Percentiles rank a stretch among this genome's conserved stretches.
Evolutionary conservation across 2,329 filamentous ascomycete species (phyloP).

Genomic region (Tolypocladium nubicola): DNA sequence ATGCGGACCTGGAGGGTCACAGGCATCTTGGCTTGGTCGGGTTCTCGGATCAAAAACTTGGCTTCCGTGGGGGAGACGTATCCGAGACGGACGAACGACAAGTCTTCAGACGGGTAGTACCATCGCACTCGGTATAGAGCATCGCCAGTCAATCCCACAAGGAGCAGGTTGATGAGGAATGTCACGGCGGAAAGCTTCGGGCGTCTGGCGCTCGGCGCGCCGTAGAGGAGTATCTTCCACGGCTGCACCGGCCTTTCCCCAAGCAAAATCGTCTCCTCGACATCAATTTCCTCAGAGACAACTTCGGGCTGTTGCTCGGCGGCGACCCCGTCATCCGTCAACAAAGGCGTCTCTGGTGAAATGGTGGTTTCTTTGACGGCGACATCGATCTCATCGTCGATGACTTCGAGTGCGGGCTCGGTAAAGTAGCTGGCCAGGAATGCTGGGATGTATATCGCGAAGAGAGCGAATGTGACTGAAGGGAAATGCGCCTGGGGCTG

Average conservation of each 20-base stretch:
- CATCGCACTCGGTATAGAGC: conserved; percentile 64
- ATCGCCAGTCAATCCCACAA: conserved; percentile 64
- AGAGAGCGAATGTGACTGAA: conserved; percentile 49
- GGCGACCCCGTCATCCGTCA: conserved; percentile 19
- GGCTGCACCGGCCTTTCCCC: conserved; percentile 45
- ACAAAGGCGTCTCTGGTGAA: conserved; percentile 13
- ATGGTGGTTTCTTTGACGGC: conserved; percentile 36
- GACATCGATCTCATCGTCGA: conserved; percentile 51
- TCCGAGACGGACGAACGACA: conserved; percentile 80
- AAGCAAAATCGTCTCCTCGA: conserved; percentile 52
- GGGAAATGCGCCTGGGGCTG: conserved; percentile 25
- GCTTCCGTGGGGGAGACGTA: conserved; percentile 76
- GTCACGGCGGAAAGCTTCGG: conserved; percentile 55
- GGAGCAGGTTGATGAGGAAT: conserved; percentile 58
- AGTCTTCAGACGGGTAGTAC: conserved; percentile 59
- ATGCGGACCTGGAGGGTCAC: conserved; percentile 58
- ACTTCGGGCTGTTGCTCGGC: conserved; percentile 21
- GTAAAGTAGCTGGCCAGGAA: conserved; percentile 49
- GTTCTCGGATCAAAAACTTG: conserved; percentile 75
- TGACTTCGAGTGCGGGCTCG: conserved; percentile 44
- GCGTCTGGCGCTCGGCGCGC: conserved; percentile 64
- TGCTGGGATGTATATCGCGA: conserved; percentile 54
- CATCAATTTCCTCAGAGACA: conserved; percentile 41
- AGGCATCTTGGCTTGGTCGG: conserved; percentile 63
- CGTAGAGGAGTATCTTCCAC: conserved; percentile 60